Evolutionary conservation across 2,329 filamentous ascomycete genomes (phyloP).

Genomic region (Chaetomiaceae sp.): DNA sequence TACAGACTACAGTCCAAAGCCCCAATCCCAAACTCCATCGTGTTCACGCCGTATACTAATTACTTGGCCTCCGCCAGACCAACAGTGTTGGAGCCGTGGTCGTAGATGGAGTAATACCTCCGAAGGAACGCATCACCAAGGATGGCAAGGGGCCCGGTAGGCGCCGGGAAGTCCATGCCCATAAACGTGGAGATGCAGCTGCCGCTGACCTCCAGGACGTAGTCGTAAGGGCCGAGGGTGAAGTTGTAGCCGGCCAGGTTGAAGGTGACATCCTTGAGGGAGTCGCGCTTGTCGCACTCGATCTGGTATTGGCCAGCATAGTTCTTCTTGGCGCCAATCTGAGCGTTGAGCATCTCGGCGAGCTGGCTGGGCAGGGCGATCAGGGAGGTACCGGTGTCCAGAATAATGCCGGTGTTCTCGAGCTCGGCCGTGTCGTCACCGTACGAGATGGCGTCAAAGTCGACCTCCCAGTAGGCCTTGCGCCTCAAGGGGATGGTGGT

Average conservation of each 20-base stretch:
- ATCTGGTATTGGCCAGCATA: conserved; percentile 96
- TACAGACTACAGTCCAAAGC: conserved; percentile 2
- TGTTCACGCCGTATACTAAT: conserved; percentile 16
- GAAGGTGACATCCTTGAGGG: conserved; percentile 87
- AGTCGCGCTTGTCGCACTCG: conserved; percentile 78
- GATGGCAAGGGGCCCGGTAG: conserved; percentile 87
- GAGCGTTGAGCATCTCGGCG: conserved; percentile 92
- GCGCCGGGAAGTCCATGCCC: conserved; percentile 89
- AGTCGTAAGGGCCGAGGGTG: conserved; percentile 82
- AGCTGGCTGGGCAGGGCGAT: conserved; percentile 89
- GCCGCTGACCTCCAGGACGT: conserved; percentile 91
- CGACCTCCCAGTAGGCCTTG: conserved; percentile 99
- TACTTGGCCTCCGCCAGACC: conserved; percentile 81
- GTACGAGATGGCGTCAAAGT: conserved; percentile 86
- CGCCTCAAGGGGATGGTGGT: conserved; percentile 91
- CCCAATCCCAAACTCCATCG: conserved; percentile 11
- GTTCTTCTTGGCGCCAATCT: conserved; percentile 97
- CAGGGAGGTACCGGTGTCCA: conserved; percentile 96
- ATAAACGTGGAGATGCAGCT: conserved; percentile 97
- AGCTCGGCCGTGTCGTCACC: conserved; percentile 83
- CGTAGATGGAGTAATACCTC: conserved; percentile 93
- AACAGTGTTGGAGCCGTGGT: conserved; percentile 83
- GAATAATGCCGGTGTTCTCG: conserved; percentile 90
- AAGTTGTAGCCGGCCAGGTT: conserved; percentile 89
- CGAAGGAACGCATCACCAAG: conserved; percentile 83